Conservation (phyloP, 768 basidiomycete species). For the Hericium rajendrae region DNA sequence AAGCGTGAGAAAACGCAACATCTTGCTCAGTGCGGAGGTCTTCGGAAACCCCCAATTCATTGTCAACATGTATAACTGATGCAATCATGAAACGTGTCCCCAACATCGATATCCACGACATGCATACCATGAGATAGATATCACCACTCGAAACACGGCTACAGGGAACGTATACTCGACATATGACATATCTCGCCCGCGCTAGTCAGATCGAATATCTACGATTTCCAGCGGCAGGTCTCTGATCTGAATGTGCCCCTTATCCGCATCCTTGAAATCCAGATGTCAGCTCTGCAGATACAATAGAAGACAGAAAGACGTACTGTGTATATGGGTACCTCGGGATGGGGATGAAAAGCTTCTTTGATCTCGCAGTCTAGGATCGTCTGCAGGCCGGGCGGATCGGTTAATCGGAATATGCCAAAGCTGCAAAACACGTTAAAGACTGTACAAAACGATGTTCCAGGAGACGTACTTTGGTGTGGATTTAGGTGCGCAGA, state of each 20-base stretch:
- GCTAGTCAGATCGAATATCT: constrained; percentile 45
- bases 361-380: constrained; percentile 58
- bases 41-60: too few relatives aligned
- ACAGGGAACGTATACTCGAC: too few relatives aligned
- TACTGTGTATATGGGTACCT: constrained; percentile 80
- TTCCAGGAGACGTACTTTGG: constrained; percentile 46
- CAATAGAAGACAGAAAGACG: constrained; percentile 18
- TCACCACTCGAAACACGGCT: too few relatives aligned
- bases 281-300: neutral
- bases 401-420: constrained; percentile 84
- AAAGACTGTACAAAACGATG: neutral
- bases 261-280: constrained; percentile 61
- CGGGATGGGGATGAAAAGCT: constrained; percentile 82
- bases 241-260: constrained; percentile 74
- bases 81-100: too few relatives aligned
- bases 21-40: too few relatives aligned
- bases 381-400: constrained; percentile 69
- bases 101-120: too few relatives aligned
- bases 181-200: neutral
- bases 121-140: too few relatives aligned
- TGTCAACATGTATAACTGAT: too few relatives aligned
- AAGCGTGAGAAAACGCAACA: too few relatives aligned
- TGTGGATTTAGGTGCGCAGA: constrained; percentile 73
- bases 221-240: constrained; percentile 71
- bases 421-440: constrained; percentile 47